phyloP scores from a whole-genome alignment of 371 early-diverging fungal species.

The Capniomyces stellatus region DNA sequence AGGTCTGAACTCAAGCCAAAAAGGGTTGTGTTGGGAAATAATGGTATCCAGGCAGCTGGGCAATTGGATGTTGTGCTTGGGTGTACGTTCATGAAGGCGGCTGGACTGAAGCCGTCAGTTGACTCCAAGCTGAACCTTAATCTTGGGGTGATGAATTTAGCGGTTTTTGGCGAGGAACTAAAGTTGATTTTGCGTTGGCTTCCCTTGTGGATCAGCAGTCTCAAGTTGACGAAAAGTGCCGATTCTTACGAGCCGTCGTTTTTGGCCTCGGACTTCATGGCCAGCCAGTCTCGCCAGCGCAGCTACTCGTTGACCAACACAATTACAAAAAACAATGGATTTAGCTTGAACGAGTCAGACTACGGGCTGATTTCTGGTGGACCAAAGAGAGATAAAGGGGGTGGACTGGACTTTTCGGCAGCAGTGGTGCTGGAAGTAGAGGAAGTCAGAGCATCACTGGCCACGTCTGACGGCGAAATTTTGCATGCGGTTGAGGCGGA shows the following conservation, averaged over 20 bases:
- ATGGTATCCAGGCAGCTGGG: background rate
- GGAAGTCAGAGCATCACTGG: background rate
- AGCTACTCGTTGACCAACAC: background rate
- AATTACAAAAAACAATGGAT: too few relatives aligned
- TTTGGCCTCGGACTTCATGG: background rate
- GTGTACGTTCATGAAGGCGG: background rate
- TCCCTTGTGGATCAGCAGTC: background rate
- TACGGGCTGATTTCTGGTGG: too few relatives aligned
- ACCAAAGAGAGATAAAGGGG: too few relatives aligned
- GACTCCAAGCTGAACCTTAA: background rate
- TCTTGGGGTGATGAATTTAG: background rate
- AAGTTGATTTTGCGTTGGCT: background rate
- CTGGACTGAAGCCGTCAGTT: background rate
- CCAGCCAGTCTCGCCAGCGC: background rate
- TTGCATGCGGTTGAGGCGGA: background rate
- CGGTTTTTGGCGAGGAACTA: background rate
- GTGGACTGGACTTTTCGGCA: background rate
- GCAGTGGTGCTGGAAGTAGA: background rate
- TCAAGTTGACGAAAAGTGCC: background rate
- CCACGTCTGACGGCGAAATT: background rate
- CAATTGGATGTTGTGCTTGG: background rate
- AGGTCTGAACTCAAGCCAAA: background rate
- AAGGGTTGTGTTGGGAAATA: background rate
- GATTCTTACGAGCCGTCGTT: background rate
- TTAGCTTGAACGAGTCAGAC: too few relatives aligned